Base-by-base conservation (phyloP, 495 filamentous ascomycete genomes). In the Baudoinia panamericana region DNA sequence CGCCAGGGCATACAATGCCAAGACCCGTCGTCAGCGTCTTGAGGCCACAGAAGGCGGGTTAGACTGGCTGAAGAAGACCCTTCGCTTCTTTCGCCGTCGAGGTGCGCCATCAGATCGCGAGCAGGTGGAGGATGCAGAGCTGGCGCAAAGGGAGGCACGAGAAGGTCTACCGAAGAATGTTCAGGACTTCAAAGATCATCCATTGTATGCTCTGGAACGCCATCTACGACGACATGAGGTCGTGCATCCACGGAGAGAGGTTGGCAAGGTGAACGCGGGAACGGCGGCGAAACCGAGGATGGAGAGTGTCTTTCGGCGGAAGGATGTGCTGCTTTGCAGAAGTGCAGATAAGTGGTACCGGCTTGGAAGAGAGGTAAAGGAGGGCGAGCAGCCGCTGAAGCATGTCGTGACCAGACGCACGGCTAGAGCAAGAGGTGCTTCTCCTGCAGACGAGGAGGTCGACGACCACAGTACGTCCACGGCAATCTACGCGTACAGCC, bases 81-180 rank as follows among this genome's bases (percentile, higher is more conserved):
- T 94, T 51, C 62, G 60, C 34, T 48, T 69, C 23, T 90, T 80
- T 52, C 64, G 69, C 32, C 68, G 71, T 31, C 65, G 66, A 15
- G 39, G 36, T 4, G 28, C 20, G 23, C 19, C 25, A 26, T 35
- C 56, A 21, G 79, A 86, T 49, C 66, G 83, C 2, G 84, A 94
- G 50, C 77, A 84, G 57, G 70, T 90, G 18, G 90, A 97, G 55
- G 67, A 79, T 21, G 75, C 67, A 8, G 86, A 93, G 50, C 61
- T 97, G 3, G 67, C 72, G 0, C 68, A 70, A 5, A 73, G 70
- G 43, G 78, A 83, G 41, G 73, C 76, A 0, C 64, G 68, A 9
- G 90, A 99, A 53, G 80, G 81, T 4, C 86, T 99, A 76, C 90
- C 90, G 4, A 72, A 75, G 30, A 93, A 86, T 48, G 73, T 95